Percentiles rank a stretch among this genome's conserved stretches.
These are phyloP conservation scores for Agaricus sinodeliciosus DNA, from an alignment of 768 basidiomycete genomes.

Conservation along the genomic window DNA sequence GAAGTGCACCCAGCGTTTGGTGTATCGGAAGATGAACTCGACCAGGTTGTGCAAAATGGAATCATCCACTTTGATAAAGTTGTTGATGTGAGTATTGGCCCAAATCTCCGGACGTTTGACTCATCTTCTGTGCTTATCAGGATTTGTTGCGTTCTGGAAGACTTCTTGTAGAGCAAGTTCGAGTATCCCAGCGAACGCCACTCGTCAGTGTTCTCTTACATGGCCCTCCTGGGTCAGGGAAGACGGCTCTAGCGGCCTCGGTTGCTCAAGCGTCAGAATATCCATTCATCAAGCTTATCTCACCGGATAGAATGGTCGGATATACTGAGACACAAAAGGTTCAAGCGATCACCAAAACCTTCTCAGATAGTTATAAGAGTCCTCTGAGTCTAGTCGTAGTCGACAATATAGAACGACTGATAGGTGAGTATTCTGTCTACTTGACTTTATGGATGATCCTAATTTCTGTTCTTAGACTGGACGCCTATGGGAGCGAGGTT, in stretches of 20 bases:
- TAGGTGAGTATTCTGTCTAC: conserved; percentile 49
- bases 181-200: conserved; percentile 82
- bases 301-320: conserved; percentile 96
- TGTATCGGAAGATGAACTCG: conserved; percentile 93
- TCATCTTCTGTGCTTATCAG: conserved; percentile 30
- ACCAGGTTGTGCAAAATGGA: conserved; percentile 90
- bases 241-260: conserved; percentile 90
- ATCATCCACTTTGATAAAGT: conserved; percentile 81
- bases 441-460: not conserved
- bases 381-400: conserved; percentile 94
- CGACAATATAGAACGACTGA: conserved; percentile 87
- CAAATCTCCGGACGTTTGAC: not conserved
- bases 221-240: conserved; percentile 87
- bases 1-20: conserved; percentile 97
- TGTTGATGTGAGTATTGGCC: conserved; percentile 61
- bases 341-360: conserved; percentile 83
- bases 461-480: conserved; percentile 60
- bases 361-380: conserved; percentile 95
- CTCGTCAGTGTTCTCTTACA: conserved; percentile 87
- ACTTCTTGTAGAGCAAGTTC: conserved; percentile 91
- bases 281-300: conserved; percentile 97
- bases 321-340: conserved; percentile 92
- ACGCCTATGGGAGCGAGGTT: conserved; percentile 96
- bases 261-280: conserved; percentile 92
- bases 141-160: conserved; percentile 81